Conservation (phyloP, 2,329 filamentous ascomycete species). For the Paecilomyces fulvus region DNA sequence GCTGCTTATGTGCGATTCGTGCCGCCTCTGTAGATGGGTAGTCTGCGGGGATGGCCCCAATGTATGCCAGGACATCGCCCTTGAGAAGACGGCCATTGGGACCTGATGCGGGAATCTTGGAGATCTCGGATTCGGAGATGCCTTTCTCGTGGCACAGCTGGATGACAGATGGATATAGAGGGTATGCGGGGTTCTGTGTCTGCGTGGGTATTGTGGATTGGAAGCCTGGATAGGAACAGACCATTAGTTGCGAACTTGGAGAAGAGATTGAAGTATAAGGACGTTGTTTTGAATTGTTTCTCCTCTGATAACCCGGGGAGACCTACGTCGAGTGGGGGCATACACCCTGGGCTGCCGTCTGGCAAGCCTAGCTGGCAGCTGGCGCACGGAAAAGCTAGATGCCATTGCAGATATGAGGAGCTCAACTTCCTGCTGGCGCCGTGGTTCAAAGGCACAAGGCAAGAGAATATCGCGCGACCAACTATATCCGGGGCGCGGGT, state of each 20-base stretch:
- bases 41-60: slow-evolving; percentile 66
- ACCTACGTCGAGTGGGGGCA: slow-evolving; percentile 27
- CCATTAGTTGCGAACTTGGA: slow-evolving; percentile 3
- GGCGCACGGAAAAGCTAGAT: slow-evolving; percentile 22
- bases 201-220: slow-evolving; percentile 25
- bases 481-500: not conserved
- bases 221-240: slow-evolving; percentile 17
- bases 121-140: slow-evolving; percentile 64
- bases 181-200: slow-evolving; percentile 38
- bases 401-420: slow-evolving; percentile 22
- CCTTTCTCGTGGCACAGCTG: slow-evolving; percentile 73
- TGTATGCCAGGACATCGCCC: slow-evolving; percentile 85
- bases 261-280: not conserved
- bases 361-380: slow-evolving; percentile 25
- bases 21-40: slow-evolving; percentile 64
- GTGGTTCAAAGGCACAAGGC: not conserved
- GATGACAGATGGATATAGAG: slow-evolving; percentile 65
- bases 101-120: slow-evolving; percentile 78
- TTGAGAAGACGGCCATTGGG: slow-evolving; percentile 85
- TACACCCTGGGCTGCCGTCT: slow-evolving; percentile 25
- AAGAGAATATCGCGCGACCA: not conserved
- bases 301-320: slow-evolving; percentile 5
- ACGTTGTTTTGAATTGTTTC: not conserved
- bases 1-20: slow-evolving; percentile 64
- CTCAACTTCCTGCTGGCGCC: not conserved